Percentiles rank a stretch among this genome's conserved stretches.
Conservation (phyloP, 2,329 filamentous ascomycete genomes). For the Colletotrichum sp. region DNA sequence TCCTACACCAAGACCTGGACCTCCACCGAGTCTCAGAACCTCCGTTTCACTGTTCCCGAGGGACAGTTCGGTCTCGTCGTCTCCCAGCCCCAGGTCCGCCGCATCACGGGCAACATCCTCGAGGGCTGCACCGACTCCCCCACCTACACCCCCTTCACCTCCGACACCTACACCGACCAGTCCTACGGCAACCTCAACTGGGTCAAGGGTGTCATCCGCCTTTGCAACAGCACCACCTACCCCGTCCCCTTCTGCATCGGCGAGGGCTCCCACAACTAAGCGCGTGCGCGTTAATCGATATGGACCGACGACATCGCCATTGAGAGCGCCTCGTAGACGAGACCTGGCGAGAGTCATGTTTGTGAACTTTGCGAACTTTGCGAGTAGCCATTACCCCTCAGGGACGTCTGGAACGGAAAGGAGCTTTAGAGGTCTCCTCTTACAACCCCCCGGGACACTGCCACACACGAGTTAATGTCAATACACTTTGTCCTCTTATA, state of each 20-base stretch:
- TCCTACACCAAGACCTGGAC: conserved; percentile 32
- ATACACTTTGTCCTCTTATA: conserved; percentile 7
- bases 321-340: neutral
- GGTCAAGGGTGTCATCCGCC: conserved; percentile 42
- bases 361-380: conserved; percentile 1
- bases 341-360: neutral
- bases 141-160: conserved; percentile 29
- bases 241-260: conserved; percentile 42
- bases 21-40: conserved; percentile 31
- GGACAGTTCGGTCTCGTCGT: conserved; percentile 43
- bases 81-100: conserved; percentile 37
- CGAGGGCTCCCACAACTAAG: conserved; percentile 25
- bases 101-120: conserved; percentile 37
- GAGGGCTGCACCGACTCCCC: conserved; percentile 36
- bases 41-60: conserved; percentile 34
- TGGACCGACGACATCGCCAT: neutral
- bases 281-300: neutral
- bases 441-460: conserved; percentile 1
- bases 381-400: neutral
- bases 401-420: conserved; percentile 15
- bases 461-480: conserved; percentile 10
- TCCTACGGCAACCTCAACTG: conserved; percentile 35
- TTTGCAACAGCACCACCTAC: conserved; percentile 39
- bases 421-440: conserved; percentile 12
- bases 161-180: conserved; percentile 38